Base-by-base conservation (phyloP, 306 rosid species). In the Neltuma alba region DNA sequence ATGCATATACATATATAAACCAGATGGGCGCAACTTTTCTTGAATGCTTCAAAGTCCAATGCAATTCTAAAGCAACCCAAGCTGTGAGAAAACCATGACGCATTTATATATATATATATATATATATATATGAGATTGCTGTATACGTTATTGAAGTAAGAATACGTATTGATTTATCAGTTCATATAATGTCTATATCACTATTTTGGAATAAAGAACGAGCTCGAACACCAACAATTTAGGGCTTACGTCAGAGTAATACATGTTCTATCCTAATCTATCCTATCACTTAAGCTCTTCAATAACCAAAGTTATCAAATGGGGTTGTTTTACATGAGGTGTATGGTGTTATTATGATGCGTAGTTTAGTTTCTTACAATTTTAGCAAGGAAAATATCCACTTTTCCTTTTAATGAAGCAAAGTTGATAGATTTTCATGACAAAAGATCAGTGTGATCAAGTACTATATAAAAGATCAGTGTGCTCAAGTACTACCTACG, bases 1-100 rank as follows among this genome's bases (percentile, higher is more conserved):
- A 7, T 44, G 2, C 12, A 42, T 12, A 42, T 42, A 42, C 13
- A 47, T 47, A 47, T 18, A 18, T 20, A 57, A 25, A 11, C 78
- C 68, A 33, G 40, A n/a, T 11, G n/a, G 60, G 81, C 83, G 20
- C 78, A 77, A 41, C 82, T 85, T 75, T 75, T 38, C 18, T 80
- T 44, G 69, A 77, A 42, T 60, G 82, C 74, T 86, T 80, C 83
- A n/a, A 50, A 82, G 72, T 84, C 80, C 70, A 77, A 55, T 63
- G 85, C 78, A 52, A 77, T 44, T 86, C 16, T 80, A 64, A 80
- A 80, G 33, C 33, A 57, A 23, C 30, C 30, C 28, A 52, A 20
- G 5, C 55, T n/a, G 58, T 2, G 11, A n/a, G n/a, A n/a, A n/a
- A 52, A 20, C 61, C 28, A 54, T 54, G 61, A 54, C 61, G 61